Evolutionary conservation across 768 basidiomycete species (phyloP).

Genomic region (Imleria badia): DNA sequence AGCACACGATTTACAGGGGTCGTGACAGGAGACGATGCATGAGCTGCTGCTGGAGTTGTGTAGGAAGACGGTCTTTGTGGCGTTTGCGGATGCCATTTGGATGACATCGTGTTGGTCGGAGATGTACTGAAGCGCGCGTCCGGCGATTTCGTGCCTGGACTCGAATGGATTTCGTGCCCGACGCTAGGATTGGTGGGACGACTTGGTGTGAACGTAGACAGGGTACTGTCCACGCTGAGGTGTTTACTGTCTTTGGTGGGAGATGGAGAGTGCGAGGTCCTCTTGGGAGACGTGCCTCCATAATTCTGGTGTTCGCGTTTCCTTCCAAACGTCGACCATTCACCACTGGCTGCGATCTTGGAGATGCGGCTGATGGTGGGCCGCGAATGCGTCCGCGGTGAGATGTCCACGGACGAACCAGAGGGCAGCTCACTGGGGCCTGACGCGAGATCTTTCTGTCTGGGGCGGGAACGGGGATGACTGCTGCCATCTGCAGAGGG

Average conservation of each 20-base stretch:
- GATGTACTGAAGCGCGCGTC: conserved; percentile 26
- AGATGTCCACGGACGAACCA: conserved; percentile 6
- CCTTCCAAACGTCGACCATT: conserved; percentile 40
- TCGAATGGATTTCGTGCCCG: conserved; percentile 7
- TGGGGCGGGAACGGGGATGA: conserved; percentile 2
- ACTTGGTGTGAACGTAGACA: conserved; percentile 20
- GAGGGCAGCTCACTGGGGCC: background rate
- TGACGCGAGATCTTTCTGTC: background rate
- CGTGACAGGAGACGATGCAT: conserved; percentile 11
- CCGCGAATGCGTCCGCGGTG: conserved; percentile 12
- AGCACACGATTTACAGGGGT: conserved; percentile 28
- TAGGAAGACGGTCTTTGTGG: conserved; percentile 25
- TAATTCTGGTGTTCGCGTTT: conserved; percentile 18
- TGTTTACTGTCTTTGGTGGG: conserved; percentile 17
- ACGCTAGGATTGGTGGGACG: conserved; percentile 14
- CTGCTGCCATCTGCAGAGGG: conserved; percentile 12
- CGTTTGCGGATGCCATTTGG: conserved; percentile 24
- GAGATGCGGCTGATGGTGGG: conserved; percentile 18
- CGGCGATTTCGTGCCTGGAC: conserved; percentile 14
- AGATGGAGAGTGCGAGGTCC: conserved; percentile 19
- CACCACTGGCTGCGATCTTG: conserved; percentile 18
- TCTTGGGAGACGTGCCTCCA: conserved; percentile 10
- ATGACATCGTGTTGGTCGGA: conserved; percentile 29
- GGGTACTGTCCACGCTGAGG: conserved; percentile 15
- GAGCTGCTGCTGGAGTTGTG: conserved; percentile 14